Base-by-base conservation (phyloP, 139 green algal genomes). In the Micractinium conductrix region DNA sequence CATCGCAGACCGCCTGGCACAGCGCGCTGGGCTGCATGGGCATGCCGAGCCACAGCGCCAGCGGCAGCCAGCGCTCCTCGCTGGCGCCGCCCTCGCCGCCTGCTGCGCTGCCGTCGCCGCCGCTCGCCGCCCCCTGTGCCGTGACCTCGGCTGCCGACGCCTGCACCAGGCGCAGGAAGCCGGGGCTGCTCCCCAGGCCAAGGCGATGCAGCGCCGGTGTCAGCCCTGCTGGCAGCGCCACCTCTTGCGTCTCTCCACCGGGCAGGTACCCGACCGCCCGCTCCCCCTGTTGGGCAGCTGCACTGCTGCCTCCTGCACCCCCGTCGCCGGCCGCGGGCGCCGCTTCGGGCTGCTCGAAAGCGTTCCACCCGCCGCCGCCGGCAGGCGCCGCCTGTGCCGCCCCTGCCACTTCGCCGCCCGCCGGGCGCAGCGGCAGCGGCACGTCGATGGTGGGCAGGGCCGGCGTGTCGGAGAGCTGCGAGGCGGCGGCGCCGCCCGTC, bases 11-110 rank as follows among this genome's bases (percentile, higher is more conserved):
- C 14, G 86, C 81, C 43, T 79, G 73, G 86, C 95, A 98, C 55
- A 98, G 90, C 21, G 60, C 35, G 62, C 90, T 86, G 74, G 90
- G 89, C 63, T 91, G 84, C 60, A 98, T 90, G 17, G 95, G 95
- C 53, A 98, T 73, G 28, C 95, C 95, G 65, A 97, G 85, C 60
- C 88, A 81, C 5, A 96, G 65, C 4, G 82, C 78, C 79, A 98
- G 86, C 1, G 95, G 95, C 78, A 96, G 38, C 95, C 95, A 98
- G 24, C 22, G 28, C 14, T 1, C 30, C 58, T 28, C 5, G 7
- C 50, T 12, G 5, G 19, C 26, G 28, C 38, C 2, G 17, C 17
- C 2, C 50, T 26, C 30, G 19, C 40, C 35, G 5, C 12, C 83
- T 0, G 33, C 60, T 17, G 26, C 10, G 12, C 60, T 43, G 45